A percentile compares a stretch with the other conserved stretches of the same genome.
Evolutionary conservation across 306 rosid species (phyloP).

Genomic region (Cicer judaicum): DNA sequence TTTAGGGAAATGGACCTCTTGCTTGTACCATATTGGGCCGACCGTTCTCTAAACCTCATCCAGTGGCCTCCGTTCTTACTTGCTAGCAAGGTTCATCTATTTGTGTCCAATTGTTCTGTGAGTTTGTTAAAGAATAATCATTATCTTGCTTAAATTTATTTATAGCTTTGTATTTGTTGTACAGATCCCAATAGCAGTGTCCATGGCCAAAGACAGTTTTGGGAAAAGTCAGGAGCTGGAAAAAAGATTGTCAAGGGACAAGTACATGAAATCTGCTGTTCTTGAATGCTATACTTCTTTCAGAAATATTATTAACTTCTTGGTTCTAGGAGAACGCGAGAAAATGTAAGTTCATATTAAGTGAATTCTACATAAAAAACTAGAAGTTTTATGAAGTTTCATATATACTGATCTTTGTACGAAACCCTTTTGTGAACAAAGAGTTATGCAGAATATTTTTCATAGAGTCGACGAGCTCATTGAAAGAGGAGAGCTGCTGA

Average conservation of each 20-base stretch:
- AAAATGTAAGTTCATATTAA: conserved; percentile 58
- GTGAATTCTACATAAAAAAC: conserved; percentile 28
- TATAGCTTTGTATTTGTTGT: conserved; percentile 29
- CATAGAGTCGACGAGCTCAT: conserved; percentile 64
- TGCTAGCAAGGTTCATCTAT: conserved; percentile 85
- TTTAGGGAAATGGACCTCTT: conserved; percentile 91
- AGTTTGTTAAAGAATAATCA: conserved; percentile 24
- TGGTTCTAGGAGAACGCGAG: conserved; percentile 81
- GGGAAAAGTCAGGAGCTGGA: conserved; percentile 75
- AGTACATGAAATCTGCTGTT: conserved; percentile 84
- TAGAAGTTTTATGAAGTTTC: conserved; percentile 28
- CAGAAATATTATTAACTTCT: conserved; percentile 64
- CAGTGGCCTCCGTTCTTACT: conserved; percentile 99
- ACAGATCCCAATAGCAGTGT: conserved; percentile 93
- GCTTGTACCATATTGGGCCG: conserved; percentile 90
- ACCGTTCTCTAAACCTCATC: conserved; percentile 69
- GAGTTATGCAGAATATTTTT: conserved; percentile 73
- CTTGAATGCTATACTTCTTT: conserved; percentile 83
- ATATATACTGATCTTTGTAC: conserved; percentile 37
- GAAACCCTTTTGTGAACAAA: conserved; percentile 53
- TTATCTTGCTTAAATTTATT: conserved; percentile 36
- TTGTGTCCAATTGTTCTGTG: conserved; percentile 36
- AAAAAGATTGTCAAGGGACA: conserved; percentile 72
- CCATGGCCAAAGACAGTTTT: conserved; percentile 90
- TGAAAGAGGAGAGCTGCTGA: conserved; percentile 38